Percentiles rank a stretch among this genome's conserved stretches.
phyloP scores from a whole-genome alignment of 2,329 filamentous ascomycete genomes.

The Alternaria ethzedia region DNA sequence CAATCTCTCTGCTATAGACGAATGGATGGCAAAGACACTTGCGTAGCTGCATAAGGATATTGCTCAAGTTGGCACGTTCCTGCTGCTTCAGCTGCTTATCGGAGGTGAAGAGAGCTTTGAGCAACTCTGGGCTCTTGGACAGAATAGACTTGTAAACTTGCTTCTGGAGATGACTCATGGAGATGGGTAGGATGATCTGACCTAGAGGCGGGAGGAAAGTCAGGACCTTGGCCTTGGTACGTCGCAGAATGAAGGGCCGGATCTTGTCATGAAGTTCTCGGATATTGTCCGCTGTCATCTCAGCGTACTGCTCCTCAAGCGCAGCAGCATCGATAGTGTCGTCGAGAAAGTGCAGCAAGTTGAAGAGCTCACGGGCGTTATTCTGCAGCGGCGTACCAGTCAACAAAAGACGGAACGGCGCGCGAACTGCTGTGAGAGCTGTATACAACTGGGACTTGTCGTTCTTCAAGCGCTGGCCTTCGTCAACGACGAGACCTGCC shows the following conservation, averaged over 20 bases:
- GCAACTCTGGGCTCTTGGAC: conserved; percentile 85
- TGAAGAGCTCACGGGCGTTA: conserved; percentile 93
- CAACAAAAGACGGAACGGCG: conserved; percentile 83
- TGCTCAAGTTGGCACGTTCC: conserved; percentile 84
- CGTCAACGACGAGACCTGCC: conserved; percentile 89
- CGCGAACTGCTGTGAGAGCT: conserved; percentile 73
- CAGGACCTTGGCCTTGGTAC: conserved; percentile 89
- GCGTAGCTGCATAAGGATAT: conserved; percentile 92
- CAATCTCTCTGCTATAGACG: conserved; percentile 87
- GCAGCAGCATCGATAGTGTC: conserved; percentile 70
- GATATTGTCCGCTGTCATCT: conserved; percentile 84
- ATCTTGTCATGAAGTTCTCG: conserved; percentile 82
- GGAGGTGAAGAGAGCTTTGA: conserved; percentile 82
- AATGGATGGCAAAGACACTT: conserved; percentile 97
- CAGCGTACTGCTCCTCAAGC: conserved; percentile 76
- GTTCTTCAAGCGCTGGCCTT: conserved; percentile 94
- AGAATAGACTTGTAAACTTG: conserved; percentile 94
- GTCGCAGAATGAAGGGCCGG: conserved; percentile 71
- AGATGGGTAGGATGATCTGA: conserved; percentile 94
- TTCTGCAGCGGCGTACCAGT: conserved; percentile 94
- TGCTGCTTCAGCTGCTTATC: conserved; percentile 64
- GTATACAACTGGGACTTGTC: conserved; percentile 83
- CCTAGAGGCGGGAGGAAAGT: conserved; percentile 92
- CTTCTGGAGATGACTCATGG: conserved; percentile 92
- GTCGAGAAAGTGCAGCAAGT: conserved; percentile 94